Evolutionary conservation across 2,329 filamentous ascomycete genomes (phyloP), one percentile per base, ranked within the genome.

Genomic region (Fusarium humuli): DNA sequence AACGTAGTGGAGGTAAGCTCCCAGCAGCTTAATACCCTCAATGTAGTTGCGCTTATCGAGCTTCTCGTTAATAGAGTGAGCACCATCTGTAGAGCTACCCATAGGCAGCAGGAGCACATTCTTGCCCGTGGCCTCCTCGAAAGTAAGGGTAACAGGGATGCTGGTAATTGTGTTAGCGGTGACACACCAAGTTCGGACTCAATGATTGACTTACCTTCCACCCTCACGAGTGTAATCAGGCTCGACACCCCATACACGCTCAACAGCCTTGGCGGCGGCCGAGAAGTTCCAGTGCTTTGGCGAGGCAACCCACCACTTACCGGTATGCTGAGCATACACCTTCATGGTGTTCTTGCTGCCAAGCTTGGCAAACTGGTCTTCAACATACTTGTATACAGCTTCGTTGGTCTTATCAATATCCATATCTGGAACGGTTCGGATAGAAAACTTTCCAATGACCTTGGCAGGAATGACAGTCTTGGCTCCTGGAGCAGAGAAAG

Each of bases 211-310:
- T 80, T 83, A 91, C 90, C 90, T 93, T 82, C 96, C 96, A 81
- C 96, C 96, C 84, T 99, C 96, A 69, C 96, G 90, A 42, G 96
- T 99, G 82, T 97, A 92, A 83, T 99, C 96, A 27, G 96, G 96
- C 84, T 94, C 87, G 57, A 97, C 92, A 57, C 93, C 93, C 88
- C 94, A 99, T 40, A 99, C 96, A 71, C 94, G 90, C 85, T 98
- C 92, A 34, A 96, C 94, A n/a, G 96, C 96, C 87, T 97, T 98
- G 78, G 91, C 90, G 16, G 96, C 96, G 27, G 95, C 95, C 30
- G 90, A 88, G 83, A 98, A 99, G 87, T 99, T 99, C 94, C 96
- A 98, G 87, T 99, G 95, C 84, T 97, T 96, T 30, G 96, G 95
- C 78, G 92, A 94, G 48, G 97, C 94, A 49, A 97, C 94, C 96